These are phyloP conservation scores for Sporothrix schenckii DNA, from an alignment of 2,329 filamentous ascomycete genomes.

Conservation along the genomic window DNA sequence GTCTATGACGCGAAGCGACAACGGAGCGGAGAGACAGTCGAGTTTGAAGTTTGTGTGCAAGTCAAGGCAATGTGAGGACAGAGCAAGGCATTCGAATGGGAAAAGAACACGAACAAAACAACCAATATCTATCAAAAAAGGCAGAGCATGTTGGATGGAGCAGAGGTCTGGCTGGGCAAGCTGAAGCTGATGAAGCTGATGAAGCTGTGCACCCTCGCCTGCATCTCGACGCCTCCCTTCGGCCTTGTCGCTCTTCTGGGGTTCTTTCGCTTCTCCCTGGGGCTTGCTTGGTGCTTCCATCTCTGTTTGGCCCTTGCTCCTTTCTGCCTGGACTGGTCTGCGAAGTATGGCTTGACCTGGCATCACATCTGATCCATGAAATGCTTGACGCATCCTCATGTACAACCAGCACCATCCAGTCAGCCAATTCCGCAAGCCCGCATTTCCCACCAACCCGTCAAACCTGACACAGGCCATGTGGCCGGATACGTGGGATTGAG, in stretches of 20 bases:
- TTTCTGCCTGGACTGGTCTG: neutral
- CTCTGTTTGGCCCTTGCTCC: constrained; percentile 9
- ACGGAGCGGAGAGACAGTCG: constrained; percentile 29
- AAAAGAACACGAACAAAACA: neutral
- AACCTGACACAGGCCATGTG: constrained; percentile 42
- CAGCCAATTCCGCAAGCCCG: constrained; percentile 16
- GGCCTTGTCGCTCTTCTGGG: neutral
- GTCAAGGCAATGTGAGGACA: neutral
- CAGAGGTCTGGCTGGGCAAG: constrained; percentile 15
- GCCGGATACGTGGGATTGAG: constrained; percentile 36
- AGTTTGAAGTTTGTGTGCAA: neutral
- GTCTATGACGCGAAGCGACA: constrained; percentile 35
- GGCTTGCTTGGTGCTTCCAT: constrained; percentile 10
- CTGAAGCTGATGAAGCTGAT: constrained; percentile 26
- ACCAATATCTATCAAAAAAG: neutral
- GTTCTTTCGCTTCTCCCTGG: constrained; percentile 18
- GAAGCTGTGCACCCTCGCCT: constrained; percentile 18
- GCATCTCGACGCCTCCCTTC: constrained; percentile 20
- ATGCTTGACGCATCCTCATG: constrained; percentile 1
- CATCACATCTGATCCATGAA: neutral
- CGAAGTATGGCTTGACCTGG: neutral
- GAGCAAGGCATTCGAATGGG: neutral
- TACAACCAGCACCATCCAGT: constrained; percentile 21
- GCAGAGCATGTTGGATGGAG: neutral
- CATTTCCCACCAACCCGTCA: constrained; percentile 9